Conservation (phyloP, 1,139 yeast genomes). For the Debaryomyces coudertii region DNA sequence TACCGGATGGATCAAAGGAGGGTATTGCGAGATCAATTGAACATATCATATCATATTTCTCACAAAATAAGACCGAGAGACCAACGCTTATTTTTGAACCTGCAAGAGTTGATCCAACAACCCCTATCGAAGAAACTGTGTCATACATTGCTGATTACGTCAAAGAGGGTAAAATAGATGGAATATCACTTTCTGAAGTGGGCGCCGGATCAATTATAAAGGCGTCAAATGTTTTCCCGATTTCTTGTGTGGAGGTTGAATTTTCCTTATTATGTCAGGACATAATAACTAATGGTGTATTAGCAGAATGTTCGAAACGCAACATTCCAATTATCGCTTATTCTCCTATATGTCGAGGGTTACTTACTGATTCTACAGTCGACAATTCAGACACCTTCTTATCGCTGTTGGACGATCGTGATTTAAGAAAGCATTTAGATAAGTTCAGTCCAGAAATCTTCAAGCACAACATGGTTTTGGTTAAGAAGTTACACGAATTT, state of each 20-base stretch:
- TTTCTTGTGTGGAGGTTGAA: slow-evolving; percentile 76
- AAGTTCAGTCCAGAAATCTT: slow-evolving; percentile 63
- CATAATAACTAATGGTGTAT: slow-evolving; percentile 61
- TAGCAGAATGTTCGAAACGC: slow-evolving; percentile 48
- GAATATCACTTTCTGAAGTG: slow-evolving; percentile 74
- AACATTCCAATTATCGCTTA: slow-evolving; percentile 71
- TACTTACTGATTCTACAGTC: slow-evolving; percentile 62
- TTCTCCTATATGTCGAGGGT: slow-evolving; percentile 82
- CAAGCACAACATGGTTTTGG: slow-evolving; percentile 51
- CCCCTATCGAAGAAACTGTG: slow-evolving; percentile 53
- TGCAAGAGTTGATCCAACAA: slow-evolving; percentile 64
- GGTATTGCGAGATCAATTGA: slow-evolving; percentile 54
- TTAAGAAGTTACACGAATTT: slow-evolving; percentile 45
- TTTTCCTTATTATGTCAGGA: slow-evolving; percentile 69
- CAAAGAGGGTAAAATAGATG: slow-evolving; percentile 60
- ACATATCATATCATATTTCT: slow-evolving; percentile 48
- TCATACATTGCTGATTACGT: slow-evolving; percentile 54
- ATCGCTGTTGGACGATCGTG: slow-evolving; percentile 53
- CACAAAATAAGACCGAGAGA: slow-evolving; percentile 41
- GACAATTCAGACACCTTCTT: slow-evolving; percentile 37
- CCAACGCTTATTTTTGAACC: slow-evolving; percentile 63
- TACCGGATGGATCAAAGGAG: slow-evolving; percentile 55
- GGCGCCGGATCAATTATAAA: slow-evolving; percentile 58
- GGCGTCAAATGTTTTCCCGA: slow-evolving; percentile 54
- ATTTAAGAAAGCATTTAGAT: slow-evolving; percentile 55